Conservation (phyloP, 2,329 filamentous ascomycete species). For the Sarocladiaceae sp. region DNA sequence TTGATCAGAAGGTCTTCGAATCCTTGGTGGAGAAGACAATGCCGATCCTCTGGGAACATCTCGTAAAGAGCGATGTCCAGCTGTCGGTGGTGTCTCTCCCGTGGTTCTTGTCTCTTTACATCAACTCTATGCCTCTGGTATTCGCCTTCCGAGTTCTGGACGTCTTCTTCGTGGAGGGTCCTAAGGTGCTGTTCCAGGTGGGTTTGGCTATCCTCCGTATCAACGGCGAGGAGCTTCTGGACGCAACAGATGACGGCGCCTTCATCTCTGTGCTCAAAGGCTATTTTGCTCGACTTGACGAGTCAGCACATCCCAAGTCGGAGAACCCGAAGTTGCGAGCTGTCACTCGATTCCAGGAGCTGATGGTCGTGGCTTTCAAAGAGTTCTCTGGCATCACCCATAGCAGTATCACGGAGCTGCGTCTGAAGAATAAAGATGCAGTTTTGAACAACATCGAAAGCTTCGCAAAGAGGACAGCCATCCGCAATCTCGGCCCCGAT, state of each 20-base stretch:
- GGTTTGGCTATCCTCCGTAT: slow-evolving; percentile 94
- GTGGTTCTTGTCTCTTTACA: slow-evolving; percentile 96
- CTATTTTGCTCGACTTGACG: slow-evolving; percentile 88
- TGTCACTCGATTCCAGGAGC: slow-evolving; percentile 92
- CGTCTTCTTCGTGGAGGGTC: slow-evolving; percentile 96
- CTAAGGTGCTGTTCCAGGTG: slow-evolving; percentile 95
- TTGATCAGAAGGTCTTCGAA: slow-evolving; percentile 97
- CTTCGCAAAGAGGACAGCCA: slow-evolving; percentile 94
- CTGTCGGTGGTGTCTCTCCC: slow-evolving; percentile 94
- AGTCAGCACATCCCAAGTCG: slow-evolving; percentile 91
- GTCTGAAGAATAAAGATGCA: slow-evolving; percentile 86
- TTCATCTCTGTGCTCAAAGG: slow-evolving; percentile 95
- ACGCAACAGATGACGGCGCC: slow-evolving; percentile 88
- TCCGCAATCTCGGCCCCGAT: slow-evolving; percentile 89
- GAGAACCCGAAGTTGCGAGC: slow-evolving; percentile 91
- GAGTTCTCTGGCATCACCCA: slow-evolving; percentile 96
- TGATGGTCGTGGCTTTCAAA: slow-evolving; percentile 99
- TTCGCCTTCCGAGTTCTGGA: slow-evolving; percentile 96
- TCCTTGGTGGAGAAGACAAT: slow-evolving; percentile 98
- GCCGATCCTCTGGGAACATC: slow-evolving; percentile 95
- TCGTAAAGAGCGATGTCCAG: slow-evolving; percentile 95
- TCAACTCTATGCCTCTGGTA: slow-evolving; percentile 98
- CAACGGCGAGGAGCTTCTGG: slow-evolving; percentile 91
- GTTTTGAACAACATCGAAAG: slow-evolving; percentile 95
- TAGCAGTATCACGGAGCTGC: slow-evolving; percentile 80